phyloP scores from a whole-genome alignment of 257 asterid species.

The Coffea eugenioides region DNA sequence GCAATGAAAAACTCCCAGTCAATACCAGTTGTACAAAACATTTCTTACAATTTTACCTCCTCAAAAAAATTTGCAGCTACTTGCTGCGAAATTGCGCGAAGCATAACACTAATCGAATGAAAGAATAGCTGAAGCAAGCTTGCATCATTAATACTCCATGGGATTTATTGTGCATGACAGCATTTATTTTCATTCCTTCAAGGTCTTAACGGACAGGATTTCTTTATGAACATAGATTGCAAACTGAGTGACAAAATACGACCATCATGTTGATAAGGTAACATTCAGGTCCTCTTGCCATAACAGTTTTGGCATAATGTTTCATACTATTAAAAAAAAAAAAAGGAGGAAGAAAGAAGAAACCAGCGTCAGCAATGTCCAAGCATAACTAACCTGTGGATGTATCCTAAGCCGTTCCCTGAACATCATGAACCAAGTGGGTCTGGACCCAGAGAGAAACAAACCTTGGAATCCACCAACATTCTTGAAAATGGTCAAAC shows the following conservation, averaged over 20 bases:
- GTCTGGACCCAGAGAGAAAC: constrained; percentile 78
- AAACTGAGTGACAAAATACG: background rate
- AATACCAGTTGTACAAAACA: constrained; percentile 10
- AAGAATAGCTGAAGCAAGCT: background rate
- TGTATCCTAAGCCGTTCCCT: constrained; percentile 89
- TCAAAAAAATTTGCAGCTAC: background rate
- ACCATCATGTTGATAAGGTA: background rate
- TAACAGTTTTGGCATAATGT: background rate
- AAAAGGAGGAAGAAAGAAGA: background rate
- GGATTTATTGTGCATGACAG: background rate
- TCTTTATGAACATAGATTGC: background rate
- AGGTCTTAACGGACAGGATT: background rate
- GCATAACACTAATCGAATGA: too few relatives aligned
- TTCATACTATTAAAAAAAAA: background rate
- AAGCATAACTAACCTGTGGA: constrained; percentile 72
- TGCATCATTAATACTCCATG: background rate
- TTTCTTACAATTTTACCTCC: background rate
- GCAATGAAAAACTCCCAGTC: constrained; percentile 26
- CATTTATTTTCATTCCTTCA: background rate
- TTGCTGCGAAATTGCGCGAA: background rate
- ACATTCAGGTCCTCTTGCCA: background rate
- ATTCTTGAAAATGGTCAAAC: constrained; percentile 73
- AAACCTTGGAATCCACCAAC: constrained; percentile 91
- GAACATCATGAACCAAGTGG: constrained; percentile 92
- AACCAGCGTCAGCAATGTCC: background rate